Percentiles rank a stretch among this genome's conserved stretches.
Conservation (phyloP, 768 basidiomycete species). For the Calocybe gangraenosa region DNA sequence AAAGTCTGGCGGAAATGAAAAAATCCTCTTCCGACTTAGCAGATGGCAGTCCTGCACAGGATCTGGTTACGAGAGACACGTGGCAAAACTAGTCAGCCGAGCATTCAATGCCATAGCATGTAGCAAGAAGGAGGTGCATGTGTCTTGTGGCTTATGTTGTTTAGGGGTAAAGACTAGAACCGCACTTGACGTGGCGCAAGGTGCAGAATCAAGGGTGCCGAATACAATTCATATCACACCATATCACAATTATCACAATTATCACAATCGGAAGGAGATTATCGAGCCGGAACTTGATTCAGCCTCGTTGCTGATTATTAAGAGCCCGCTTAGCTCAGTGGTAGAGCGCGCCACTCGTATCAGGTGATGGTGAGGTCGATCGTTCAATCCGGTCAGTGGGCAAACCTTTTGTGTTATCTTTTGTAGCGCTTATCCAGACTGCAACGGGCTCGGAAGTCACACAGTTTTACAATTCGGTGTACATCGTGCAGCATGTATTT, state of each 20-base stretch:
- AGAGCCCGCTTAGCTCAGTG: constrained; percentile 55
- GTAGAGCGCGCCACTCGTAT: constrained; percentile 61
- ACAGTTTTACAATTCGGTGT: neutral
- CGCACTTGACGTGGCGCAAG: constrained; percentile 4
- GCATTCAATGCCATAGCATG: neutral
- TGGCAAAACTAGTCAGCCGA: neutral
- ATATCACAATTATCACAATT: too few species aligned
- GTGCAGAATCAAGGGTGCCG: too few species aligned
- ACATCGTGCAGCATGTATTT: neutral
- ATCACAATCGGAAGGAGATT: too few species aligned
- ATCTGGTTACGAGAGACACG: constrained; percentile 4
- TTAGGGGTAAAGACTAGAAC: neutral
- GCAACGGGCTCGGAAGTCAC: neutral
- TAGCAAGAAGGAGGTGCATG: neutral
- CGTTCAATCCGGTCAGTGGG: constrained; percentile 37
- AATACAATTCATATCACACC: too few species aligned
- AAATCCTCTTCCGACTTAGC: neutral
- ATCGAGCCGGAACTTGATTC: neutral
- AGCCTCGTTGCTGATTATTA: neutral
- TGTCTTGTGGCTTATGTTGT: neutral
- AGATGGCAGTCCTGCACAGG: constrained; percentile 2
- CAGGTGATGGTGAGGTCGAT: constrained; percentile 32
- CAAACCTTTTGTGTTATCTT: constrained; percentile 18
- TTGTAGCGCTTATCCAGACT: neutral
- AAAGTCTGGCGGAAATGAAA: constrained; percentile 1